Percentiles rank a stretch among this genome's conserved stretches.
These are phyloP conservation scores for Yarrowia sp. DNA, from an alignment of 805 yeast species.

Conservation along the genomic window DNA sequence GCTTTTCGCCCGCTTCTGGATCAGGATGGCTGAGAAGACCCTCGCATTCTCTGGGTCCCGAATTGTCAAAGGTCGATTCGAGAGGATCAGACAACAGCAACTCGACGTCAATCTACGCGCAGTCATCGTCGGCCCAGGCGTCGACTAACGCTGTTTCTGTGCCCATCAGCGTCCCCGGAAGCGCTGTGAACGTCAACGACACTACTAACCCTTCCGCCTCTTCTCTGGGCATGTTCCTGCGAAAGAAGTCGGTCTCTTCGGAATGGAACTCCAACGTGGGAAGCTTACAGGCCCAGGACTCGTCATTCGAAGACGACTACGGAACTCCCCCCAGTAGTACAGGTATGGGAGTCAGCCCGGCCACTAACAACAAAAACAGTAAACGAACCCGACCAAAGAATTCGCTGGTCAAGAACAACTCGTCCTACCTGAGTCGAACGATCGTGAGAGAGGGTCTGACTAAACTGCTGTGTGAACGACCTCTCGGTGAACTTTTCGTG, in stretches of 20 bases:
- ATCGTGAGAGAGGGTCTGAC: conserved; percentile 49
- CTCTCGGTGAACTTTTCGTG: conserved; percentile 47
- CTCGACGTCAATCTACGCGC: conserved; percentile 16
- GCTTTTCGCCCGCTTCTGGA: conserved; percentile 22
- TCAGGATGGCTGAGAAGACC: conserved; percentile 26
- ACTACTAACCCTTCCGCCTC: neutral
- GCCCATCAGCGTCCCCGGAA: conserved; percentile 27
- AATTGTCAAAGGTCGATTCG: conserved; percentile 23
- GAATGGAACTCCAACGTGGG: conserved; percentile 9
- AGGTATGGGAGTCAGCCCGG: conserved; percentile 5
- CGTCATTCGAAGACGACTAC: conserved; percentile 19
- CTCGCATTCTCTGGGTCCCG: conserved; percentile 15
- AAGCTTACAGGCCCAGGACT: conserved; percentile 5
- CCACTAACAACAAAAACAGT: conserved; percentile 10
- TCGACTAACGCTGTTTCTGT: conserved; percentile 23
- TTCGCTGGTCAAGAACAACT: conserved; percentile 51
- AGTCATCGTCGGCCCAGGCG: conserved; percentile 9
- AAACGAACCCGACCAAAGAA: conserved; percentile 49
- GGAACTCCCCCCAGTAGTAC: conserved; percentile 22
- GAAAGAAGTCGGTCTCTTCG: conserved; percentile 21
- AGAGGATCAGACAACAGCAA: conserved; percentile 21
- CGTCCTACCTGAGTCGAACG: conserved; percentile 51
- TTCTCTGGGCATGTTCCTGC: conserved; percentile 21
- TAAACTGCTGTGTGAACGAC: conserved; percentile 41
- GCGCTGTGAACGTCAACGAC: neutral